Conservation (phyloP, 345 rosid genomes). For the Eutrema heterophyllum region DNA sequence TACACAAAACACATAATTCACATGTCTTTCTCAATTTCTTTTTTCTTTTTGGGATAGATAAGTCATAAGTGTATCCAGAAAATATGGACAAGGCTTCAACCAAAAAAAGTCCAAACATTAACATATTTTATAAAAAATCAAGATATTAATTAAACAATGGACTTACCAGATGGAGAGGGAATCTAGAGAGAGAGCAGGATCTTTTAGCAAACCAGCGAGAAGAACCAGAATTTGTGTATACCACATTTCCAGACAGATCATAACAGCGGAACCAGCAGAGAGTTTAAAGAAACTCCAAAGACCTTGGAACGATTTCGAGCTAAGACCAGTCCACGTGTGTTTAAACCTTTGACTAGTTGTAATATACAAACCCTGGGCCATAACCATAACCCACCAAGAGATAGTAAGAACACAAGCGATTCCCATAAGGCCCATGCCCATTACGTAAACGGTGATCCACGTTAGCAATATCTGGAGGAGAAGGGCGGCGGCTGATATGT, state of each 20-base stretch:
- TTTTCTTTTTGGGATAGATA: background rate
- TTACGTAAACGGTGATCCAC: conserved; percentile 43
- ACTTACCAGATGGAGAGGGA: background rate
- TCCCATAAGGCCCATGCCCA: background rate
- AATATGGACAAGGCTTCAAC: background rate
- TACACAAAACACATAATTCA: background rate
- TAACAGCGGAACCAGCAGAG: background rate
- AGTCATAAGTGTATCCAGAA: background rate
- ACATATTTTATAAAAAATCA: background rate
- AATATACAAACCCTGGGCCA: background rate
- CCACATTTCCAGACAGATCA: conserved; percentile 1
- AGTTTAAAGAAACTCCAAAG: background rate
- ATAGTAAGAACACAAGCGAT: background rate
- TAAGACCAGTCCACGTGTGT: conserved; percentile 6
- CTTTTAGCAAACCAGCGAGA: background rate
- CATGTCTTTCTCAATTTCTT: background rate
- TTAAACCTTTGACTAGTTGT: background rate
- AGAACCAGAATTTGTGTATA: background rate
- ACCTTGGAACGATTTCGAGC: background rate
- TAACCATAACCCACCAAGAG: background rate
- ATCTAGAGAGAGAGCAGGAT: conserved; percentile 2
- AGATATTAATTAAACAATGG: background rate
- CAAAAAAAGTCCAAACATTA: background rate
- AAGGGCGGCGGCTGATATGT: conserved; percentile 51
- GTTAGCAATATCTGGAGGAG: conserved; percentile 45